Base-by-base conservation (phyloP, 257 asterid genomes). In the Penstemon newberryi region DNA sequence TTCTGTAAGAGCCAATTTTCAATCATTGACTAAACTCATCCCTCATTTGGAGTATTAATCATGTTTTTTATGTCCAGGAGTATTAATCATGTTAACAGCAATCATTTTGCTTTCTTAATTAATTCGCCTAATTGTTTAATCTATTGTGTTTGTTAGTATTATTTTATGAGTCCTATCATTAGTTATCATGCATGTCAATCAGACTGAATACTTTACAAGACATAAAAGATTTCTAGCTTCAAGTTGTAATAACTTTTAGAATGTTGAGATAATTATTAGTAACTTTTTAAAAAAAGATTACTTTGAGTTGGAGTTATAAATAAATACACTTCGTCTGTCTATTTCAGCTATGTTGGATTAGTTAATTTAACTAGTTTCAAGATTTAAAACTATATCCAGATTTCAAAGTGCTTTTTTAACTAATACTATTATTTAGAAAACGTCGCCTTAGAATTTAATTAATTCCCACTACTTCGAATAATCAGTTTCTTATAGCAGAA, bases 191-290 rank as follows among this genome's bases (percentile, higher is more conserved):
- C 60, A 66, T 74, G 70, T 63, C 56, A 41, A 66, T 67, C 65
- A 44, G 60, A 66, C 63, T 69, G 60, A 46, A 63, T 49, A 60
- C 85, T 77, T 77, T 70, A 76, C 68, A 73, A 73, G 77, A 73
- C 85, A 68, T 68, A 63, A 65, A 74, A 25, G 74, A 80, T 74
- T 62, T 65, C 25, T 15, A 15, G 18, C 18, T 69, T 44, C 78
- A 77, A 66, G 75, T 76, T 54, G 81, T 25, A 25, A 62, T 57
- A 60, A 76, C 81, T 75, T 75, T 73, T 65, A 72, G 64, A 73
- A 76, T 76, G 75, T 67, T 60, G 56, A 61, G 39, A 6, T 3
- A 9, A 60, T 25, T 25, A 25, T 25, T 25, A 44, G 45, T 54
- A 38, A n/a, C 15, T 56, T 68, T 53, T 19, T 4, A 66, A 66